phyloP scores from a whole-genome alignment of 768 basidiomycete species.

The Naganishia kalamii region DNA sequence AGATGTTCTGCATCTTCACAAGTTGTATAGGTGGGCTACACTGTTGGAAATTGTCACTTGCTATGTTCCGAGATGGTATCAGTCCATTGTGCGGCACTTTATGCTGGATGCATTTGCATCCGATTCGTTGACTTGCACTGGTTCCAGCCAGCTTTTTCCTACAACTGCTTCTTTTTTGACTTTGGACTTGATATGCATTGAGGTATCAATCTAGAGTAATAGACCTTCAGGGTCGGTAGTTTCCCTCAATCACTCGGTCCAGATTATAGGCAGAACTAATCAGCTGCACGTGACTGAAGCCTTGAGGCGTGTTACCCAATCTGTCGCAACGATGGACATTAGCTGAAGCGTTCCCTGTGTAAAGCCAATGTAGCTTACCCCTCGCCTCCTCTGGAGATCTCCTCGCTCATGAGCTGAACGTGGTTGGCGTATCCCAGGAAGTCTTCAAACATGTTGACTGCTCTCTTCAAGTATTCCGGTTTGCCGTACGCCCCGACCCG shows the following conservation, averaged over 20 bases:
- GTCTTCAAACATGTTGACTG: slow-evolving; percentile 52
- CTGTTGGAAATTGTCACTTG: neutral
- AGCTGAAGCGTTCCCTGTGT: neutral
- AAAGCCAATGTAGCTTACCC: slow-evolving; percentile 51
- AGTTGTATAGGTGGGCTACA: neutral
- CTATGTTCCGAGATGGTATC: too few species aligned
- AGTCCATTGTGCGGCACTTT: too few species aligned
- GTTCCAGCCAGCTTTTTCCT: too few species aligned
- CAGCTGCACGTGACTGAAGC: slow-evolving; percentile 46
- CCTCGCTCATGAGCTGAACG: slow-evolving; percentile 71
- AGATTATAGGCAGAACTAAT: slow-evolving; percentile 42
- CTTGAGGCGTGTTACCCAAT: slow-evolving; percentile 45
- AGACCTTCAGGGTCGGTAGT: slow-evolving; percentile 1
- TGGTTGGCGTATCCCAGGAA: slow-evolving; percentile 58
- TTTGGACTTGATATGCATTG: too few species aligned
- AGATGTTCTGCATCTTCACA: too few species aligned
- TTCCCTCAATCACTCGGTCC: slow-evolving; percentile 30
- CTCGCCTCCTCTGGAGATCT: slow-evolving; percentile 61
- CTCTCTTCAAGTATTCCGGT: slow-evolving; percentile 56
- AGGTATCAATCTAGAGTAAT: neutral
- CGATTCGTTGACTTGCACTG: too few species aligned
- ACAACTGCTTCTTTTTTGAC: too few species aligned
- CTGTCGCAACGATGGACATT: slow-evolving; percentile 16
- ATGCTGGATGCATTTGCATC: too few species aligned
- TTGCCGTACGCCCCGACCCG: slow-evolving; percentile 75